These are phyloP conservation scores for Darksidea phi DNA, from an alignment of 495 filamentous ascomycete species.

Conservation along the genomic window DNA sequence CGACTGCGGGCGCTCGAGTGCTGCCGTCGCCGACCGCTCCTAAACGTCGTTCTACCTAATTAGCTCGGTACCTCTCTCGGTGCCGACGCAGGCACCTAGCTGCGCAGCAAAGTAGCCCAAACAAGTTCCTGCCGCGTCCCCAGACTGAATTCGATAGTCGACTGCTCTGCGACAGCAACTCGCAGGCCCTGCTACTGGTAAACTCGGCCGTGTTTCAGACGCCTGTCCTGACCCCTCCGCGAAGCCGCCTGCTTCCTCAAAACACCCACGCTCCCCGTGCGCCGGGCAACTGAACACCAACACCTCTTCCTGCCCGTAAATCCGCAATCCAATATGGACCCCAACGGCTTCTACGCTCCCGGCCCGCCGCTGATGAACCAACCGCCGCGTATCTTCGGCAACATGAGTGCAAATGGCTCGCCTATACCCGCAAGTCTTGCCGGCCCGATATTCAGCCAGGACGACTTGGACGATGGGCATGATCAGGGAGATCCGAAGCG, in stretches of 20 bases:
- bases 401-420: conserved; percentile 60
- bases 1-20: neutral
- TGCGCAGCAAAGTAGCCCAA: neutral
- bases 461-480: conserved; percentile 60
- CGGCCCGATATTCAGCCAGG: conserved; percentile 55
- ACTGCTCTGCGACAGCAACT: conserved; percentile 24
- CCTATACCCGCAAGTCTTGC: conserved; percentile 58
- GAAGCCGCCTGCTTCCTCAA: conserved; percentile 8
- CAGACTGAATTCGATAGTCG: conserved; percentile 12
- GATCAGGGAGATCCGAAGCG: conserved; percentile 87
- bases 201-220: conserved; percentile 30
- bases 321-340: conserved; percentile 22
- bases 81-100: neutral
- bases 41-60: too few species aligned
- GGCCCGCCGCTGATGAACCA: conserved; percentile 60
- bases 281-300: conserved; percentile 5
- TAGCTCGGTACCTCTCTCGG: neutral
- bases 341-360: conserved; percentile 24
- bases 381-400: conserved; percentile 70
- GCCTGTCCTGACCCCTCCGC: conserved; percentile 14
- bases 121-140: conserved; percentile 17
- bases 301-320: neutral
- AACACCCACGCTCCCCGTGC: conserved; percentile 7
- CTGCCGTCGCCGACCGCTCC: too few species aligned
- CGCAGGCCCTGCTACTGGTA: neutral